Evolutionary conservation across 1,284 basidiomycete genomes (phyloP).

Genomic region (Ustilago bromivora): DNA sequence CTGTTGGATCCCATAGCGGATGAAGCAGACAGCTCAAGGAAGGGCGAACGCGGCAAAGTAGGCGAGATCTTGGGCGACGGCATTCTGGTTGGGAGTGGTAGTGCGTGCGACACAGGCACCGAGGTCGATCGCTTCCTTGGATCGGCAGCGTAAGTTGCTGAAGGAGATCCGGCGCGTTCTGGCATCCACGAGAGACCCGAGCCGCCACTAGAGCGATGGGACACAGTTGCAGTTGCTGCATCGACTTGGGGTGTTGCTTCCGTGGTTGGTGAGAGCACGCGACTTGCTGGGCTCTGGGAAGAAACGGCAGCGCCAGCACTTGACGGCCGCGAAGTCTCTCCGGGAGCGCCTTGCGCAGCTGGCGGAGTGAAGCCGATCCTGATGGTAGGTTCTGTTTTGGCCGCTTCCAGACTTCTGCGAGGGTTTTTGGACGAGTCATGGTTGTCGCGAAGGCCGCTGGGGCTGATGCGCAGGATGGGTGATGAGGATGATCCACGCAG

Average conservation of each 20-base stretch:
- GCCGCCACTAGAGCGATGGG: constrained; percentile 36
- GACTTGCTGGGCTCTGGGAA: constrained; percentile 33
- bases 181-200: constrained; percentile 35
- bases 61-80: constrained; percentile 49
- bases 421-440: constrained; percentile 30
- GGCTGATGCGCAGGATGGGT: constrained; percentile 36
- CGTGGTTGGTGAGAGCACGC: constrained; percentile 39
- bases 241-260: constrained; percentile 43
- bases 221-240: constrained; percentile 28
- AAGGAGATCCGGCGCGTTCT: constrained; percentile 38
- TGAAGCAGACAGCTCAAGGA: constrained; percentile 38
- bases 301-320: constrained; percentile 9
- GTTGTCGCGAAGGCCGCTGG: constrained; percentile 29
- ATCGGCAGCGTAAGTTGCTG: constrained; percentile 24
- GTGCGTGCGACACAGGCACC: constrained; percentile 20
- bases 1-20: constrained; percentile 14
- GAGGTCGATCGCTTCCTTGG: constrained; percentile 37
- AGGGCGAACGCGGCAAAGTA: constrained; percentile 42
- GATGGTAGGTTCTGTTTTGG: constrained; percentile 36
- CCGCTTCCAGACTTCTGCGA: constrained; percentile 37
- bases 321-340: constrained; percentile 12
- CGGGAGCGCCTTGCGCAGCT: constrained; percentile 1
- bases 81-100: constrained; percentile 35
- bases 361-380: constrained; percentile 39
- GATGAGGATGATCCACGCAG: constrained; percentile 47